These are phyloP conservation scores for Hanseniaspora thailandica DNA, from an alignment of 805 yeast species.

Conservation along the genomic window DNA sequence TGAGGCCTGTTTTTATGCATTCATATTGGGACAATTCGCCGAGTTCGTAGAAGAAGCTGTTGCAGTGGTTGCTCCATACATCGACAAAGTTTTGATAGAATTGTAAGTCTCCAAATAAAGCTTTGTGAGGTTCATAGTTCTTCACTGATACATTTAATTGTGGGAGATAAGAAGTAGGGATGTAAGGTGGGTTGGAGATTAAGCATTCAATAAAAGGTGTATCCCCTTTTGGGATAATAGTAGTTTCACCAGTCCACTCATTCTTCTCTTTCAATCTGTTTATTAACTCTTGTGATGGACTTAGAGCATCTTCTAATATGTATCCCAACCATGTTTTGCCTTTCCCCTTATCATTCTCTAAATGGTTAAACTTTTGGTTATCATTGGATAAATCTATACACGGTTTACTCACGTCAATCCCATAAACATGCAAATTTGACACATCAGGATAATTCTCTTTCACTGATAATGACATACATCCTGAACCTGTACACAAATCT, in stretches of 20 bases:
- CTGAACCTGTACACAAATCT: constrained; percentile 82
- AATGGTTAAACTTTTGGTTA: constrained; percentile 28
- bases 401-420: constrained; percentile 43
- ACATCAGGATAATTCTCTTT: constrained; percentile 14
- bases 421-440: neutral
- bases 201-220: constrained; percentile 39
- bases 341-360: constrained; percentile 14
- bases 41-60: constrained; percentile 64
- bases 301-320: neutral
- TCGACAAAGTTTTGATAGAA: constrained; percentile 50
- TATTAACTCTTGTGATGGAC: neutral
- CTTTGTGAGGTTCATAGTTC: constrained; percentile 61
- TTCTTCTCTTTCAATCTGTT: constrained; percentile 5
- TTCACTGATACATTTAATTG: constrained; percentile 51
- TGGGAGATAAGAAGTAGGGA: constrained; percentile 28
- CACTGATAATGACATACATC: constrained; percentile 62
- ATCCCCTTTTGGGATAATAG: neutral
- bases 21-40: constrained; percentile 52
- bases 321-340: constrained; percentile 14
- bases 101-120: constrained; percentile 67
- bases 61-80: constrained; percentile 32
- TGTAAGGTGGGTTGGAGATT: constrained; percentile 84
- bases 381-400: constrained; percentile 43
- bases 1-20: constrained; percentile 26
- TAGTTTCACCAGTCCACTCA: neutral